Percentiles rank a stretch among this genome's conserved stretches.
phyloP scores from a whole-genome alignment of 306 rosid genomes.

The Sesbania bispinosa region DNA sequence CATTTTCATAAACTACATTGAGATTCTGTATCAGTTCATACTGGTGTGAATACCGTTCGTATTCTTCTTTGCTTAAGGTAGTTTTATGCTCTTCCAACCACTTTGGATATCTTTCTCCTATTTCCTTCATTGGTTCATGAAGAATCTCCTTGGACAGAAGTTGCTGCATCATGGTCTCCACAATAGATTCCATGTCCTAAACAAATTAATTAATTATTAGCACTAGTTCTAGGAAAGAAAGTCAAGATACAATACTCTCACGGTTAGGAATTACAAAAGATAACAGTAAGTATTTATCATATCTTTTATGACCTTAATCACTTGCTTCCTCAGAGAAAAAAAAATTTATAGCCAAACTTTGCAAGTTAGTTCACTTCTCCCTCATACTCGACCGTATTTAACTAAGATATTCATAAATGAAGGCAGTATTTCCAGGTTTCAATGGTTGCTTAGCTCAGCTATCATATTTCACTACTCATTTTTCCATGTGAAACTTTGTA shows the following conservation, averaged over 20 bases:
- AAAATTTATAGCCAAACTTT: background rate
- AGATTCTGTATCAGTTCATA: slow-evolving; percentile 62
- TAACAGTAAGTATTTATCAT: background rate
- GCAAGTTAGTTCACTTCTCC: background rate
- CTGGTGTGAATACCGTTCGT: slow-evolving; percentile 64
- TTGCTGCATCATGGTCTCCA: slow-evolving; percentile 97
- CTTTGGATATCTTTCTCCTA: slow-evolving; percentile 91
- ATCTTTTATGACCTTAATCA: background rate
- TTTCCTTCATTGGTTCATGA: slow-evolving; percentile 96
- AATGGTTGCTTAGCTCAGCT: background rate
- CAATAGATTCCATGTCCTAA: slow-evolving; percentile 85
- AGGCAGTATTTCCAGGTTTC: background rate
- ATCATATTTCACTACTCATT: background rate
- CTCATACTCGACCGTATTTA: slow-evolving; percentile 1
- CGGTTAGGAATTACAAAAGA: background rate
- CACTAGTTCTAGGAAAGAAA: slow-evolving; percentile 3
- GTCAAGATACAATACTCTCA: background rate
- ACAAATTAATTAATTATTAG: slow-evolving; percentile 6
- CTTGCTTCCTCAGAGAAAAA: background rate
- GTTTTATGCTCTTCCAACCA: slow-evolving; percentile 88
- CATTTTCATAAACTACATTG: slow-evolving; percentile 73
- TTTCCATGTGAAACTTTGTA: background rate
- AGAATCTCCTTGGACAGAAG: slow-evolving; percentile 95
- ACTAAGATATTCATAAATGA: background rate
- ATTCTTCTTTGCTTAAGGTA: slow-evolving; percentile 75